Evolutionary conservation across 345 rosid species (phyloP).

Genomic region (Euphorbia tirucalli): DNA sequence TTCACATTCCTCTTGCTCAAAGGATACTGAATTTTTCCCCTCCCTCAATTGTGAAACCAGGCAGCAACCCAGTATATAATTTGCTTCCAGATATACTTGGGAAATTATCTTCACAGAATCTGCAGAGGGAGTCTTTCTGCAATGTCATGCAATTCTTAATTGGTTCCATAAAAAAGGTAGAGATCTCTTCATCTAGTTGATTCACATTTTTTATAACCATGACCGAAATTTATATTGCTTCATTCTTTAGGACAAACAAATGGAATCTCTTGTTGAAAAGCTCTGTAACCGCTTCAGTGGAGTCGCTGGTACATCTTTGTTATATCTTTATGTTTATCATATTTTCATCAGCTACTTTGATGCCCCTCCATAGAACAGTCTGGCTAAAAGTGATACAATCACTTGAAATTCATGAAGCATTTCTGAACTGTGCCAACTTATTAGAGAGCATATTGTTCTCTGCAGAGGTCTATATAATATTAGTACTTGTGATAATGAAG

Average conservation of each 20-base stretch:
- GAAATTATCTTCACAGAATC: conserved; percentile 65
- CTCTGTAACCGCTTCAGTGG: conserved; percentile 96
- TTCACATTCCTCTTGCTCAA: conserved; percentile 13
- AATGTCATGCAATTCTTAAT: conserved; percentile 95
- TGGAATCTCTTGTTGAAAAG: conserved; percentile 97
- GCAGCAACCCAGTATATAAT: conserved; percentile 94
- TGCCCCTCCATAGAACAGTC: background rate
- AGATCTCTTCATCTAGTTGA: conserved; percentile 22
- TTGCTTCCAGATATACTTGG: conserved; percentile 96
- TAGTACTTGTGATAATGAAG: background rate
- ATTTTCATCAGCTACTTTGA: background rate
- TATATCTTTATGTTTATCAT: background rate
- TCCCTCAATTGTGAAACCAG: conserved; percentile 40
- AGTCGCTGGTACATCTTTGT: conserved; percentile 61
- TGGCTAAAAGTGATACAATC: background rate
- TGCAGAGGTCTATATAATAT: background rate
- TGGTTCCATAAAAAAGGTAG: conserved; percentile 92
- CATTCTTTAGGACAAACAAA: conserved; percentile 76
- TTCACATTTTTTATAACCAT: conserved; percentile 3
- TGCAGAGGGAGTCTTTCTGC: conserved; percentile 75
- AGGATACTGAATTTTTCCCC: conserved; percentile 18
- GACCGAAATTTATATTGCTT: conserved; percentile 11
- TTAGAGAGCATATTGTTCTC: background rate
- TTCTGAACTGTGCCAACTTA: background rate
- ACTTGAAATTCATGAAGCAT: background rate